Conservation (phyloP, 192 early-diverging fungal species). For the Dissophora ornata region DNA sequence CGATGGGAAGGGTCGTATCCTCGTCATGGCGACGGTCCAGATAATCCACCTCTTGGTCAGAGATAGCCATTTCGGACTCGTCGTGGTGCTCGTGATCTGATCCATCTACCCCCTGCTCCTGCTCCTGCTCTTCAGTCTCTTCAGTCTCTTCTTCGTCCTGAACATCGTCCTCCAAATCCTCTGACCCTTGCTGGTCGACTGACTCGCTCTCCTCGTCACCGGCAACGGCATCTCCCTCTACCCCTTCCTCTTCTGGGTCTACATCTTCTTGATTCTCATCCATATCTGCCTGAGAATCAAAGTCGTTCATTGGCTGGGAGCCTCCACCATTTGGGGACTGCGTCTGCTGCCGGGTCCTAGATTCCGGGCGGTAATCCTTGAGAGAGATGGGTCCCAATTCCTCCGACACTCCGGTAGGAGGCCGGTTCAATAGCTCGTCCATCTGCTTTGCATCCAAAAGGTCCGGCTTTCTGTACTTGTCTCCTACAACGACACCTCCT, state of each 20-base stretch:
- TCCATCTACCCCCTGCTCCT: slow-evolving; percentile 12
- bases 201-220: slow-evolving; percentile 9
- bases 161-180: slow-evolving; percentile 2
- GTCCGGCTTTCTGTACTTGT: slow-evolving; percentile 51
- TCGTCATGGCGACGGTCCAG: slow-evolving; percentile 45
- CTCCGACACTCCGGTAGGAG: slow-evolving; percentile 17
- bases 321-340: neutral
- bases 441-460: slow-evolving; percentile 48
- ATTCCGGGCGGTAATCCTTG: slow-evolving; percentile 39
- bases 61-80: slow-evolving; percentile 35
- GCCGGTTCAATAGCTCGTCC: slow-evolving; percentile 47
- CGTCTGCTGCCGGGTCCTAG: slow-evolving; percentile 22
- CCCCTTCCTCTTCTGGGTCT: slow-evolving; percentile 1
- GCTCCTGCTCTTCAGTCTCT: slow-evolving; percentile 6
- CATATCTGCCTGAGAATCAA: neutral
- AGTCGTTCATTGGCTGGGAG: neutral
- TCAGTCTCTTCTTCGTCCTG: slow-evolving; percentile 12
- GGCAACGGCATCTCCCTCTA: neutral
- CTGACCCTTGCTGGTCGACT: neutral
- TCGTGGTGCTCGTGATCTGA: slow-evolving; percentile 19
- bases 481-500: slow-evolving; percentile 45
- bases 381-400: slow-evolving; percentile 8
- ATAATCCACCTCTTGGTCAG: slow-evolving; percentile 37
- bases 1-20: neutral
- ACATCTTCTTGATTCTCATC: slow-evolving; percentile 4